Evolutionary conservation across 768 basidiomycete species (phyloP), one percentile per base, ranked within the genome.

Genomic region (Sporobolomyces pararoseus): DNA sequence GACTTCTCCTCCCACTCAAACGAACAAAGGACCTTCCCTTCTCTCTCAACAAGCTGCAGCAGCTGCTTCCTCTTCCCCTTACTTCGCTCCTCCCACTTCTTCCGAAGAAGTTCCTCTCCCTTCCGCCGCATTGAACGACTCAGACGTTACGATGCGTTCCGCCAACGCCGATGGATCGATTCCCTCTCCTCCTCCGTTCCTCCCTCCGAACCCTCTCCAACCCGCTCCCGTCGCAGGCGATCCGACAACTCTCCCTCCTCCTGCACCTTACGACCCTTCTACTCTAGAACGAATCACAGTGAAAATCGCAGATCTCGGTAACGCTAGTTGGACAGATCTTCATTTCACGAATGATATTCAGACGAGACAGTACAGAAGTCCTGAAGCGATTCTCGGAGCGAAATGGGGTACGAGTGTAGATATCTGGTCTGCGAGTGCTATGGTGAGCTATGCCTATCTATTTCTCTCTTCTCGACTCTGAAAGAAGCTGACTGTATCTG

Each of bases 261-360:
- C 75, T 17, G 76, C 78, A 1, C 76, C 76, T 3, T 79, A 79
- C 75, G 78, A 79, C 68, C 75, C 77, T 0, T 75, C 74, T 14
- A 69, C 74, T 25, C 73, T 79, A 76, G 86, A 90, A 77, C 86
- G 86, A 78, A 96, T 98, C 71, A 97, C 93, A 9, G 96, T 99
- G 61, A 97, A 98, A 84, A 98, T 99, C 78, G 96, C 95, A 35
- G 96, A 99, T 84, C 81, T 99, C 62, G 96, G 96, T 12, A 98
- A 98, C 79, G 83, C 83, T n/a, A 81, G 80, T 70, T 83, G 82
- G 82, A 86, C 86, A 35, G 90, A 95, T 76, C 90, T 97, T 74
- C 96, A 98, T 78, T 99, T 98, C 74, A 98, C 96, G 50, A 95
- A 99, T 80, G 96, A 97, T 76, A 98, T 97, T 75, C 83, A 98